phyloP scores from a whole-genome alignment of 768 basidiomycete species.

The Crucibulum laeve region DNA sequence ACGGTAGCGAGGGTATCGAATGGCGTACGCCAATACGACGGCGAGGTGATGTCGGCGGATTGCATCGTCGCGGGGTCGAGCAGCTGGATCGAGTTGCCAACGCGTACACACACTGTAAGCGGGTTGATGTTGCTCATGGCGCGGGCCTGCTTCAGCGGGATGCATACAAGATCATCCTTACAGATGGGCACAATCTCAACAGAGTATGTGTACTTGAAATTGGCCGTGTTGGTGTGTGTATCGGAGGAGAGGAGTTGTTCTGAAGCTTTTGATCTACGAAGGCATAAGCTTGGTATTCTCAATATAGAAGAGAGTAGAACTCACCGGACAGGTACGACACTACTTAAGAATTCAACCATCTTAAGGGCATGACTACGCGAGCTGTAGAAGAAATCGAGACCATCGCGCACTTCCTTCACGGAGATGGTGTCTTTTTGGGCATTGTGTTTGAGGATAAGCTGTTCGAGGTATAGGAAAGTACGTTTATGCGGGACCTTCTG shows the following conservation, averaged over 20 bases:
- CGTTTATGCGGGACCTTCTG: conserved; percentile 98
- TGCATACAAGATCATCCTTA: conserved; percentile 94
- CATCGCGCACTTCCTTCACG: conserved; percentile 90
- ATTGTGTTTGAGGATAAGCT: conserved; percentile 92
- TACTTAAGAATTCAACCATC: conserved; percentile 90
- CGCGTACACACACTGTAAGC: conserved; percentile 82
- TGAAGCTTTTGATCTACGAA: conserved; percentile 77
- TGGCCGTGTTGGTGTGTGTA: conserved; percentile 88
- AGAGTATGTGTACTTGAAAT: conserved; percentile 96
- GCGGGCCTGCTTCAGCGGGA: conserved; percentile 80
- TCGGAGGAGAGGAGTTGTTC: conserved; percentile 94
- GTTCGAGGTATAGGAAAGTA: conserved; percentile 96
- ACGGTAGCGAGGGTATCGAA: conserved; percentile 82
- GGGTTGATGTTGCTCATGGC: conserved; percentile 85
- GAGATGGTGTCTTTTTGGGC: conserved; percentile 96
- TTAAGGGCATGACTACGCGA: conserved; percentile 88
- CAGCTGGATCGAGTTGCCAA: conserved; percentile 89
- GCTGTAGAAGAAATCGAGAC: conserved; percentile 96
- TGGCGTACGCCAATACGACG: conserved; percentile 87
- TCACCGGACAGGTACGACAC: conserved; percentile 86
- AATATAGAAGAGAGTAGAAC: conserved; percentile 3
- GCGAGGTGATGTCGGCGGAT: conserved; percentile 70
- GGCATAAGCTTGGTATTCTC: neutral
- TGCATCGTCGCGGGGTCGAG: conserved; percentile 88
- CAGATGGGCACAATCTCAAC: conserved; percentile 96